A percentile compares a stretch with the other conserved stretches of the same genome.
Evolutionary conservation across 257 asterid species (phyloP).

Genomic region (Verbena officinalis): DNA sequence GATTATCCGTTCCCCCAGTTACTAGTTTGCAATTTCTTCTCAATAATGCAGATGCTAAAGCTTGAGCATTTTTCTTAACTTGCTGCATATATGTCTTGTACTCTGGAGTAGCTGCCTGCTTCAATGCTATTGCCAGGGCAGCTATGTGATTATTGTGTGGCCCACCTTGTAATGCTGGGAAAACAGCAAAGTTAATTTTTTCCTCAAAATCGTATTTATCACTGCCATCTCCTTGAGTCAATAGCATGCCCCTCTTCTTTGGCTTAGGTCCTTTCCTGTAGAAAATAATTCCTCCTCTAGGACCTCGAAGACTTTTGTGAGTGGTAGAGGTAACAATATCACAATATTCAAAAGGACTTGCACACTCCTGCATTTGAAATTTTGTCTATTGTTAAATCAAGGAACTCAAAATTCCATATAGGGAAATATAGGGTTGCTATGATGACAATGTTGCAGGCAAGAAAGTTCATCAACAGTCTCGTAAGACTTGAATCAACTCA

Average conservation of each 20-base stretch:
- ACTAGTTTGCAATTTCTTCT: slow-evolving; percentile 74
- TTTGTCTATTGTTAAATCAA: slow-evolving; percentile 7
- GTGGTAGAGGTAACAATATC: slow-evolving; percentile 88
- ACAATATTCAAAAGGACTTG: slow-evolving; percentile 79
- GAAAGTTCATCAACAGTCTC: slow-evolving; percentile 1
- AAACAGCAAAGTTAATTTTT: slow-evolving; percentile 86
- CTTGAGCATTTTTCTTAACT: slow-evolving; percentile 86
- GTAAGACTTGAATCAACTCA: not conserved
- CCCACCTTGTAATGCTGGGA: slow-evolving; percentile 89
- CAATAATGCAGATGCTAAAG: slow-evolving; percentile 65
- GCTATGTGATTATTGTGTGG: slow-evolving; percentile 95
- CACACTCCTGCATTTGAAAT: slow-evolving; percentile 58
- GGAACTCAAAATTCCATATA: not conserved
- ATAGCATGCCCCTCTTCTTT: slow-evolving; percentile 71
- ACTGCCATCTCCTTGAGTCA: slow-evolving; percentile 71
- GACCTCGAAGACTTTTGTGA: slow-evolving; percentile 95
- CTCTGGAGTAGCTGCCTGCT: slow-evolving; percentile 83
- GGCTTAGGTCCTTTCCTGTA: slow-evolving; percentile 83
- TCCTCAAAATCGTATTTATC: slow-evolving; percentile 88
- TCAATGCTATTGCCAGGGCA: slow-evolving; percentile 83
- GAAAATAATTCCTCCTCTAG: slow-evolving; percentile 88
- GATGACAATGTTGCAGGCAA: slow-evolving; percentile 3
- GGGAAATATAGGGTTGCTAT: slow-evolving; percentile 10
- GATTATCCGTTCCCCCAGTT: slow-evolving; percentile 88
- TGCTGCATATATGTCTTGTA: slow-evolving; percentile 78